Conservation (phyloP, 768 basidiomycete genomes). For the Termitomyces sp. region DNA sequence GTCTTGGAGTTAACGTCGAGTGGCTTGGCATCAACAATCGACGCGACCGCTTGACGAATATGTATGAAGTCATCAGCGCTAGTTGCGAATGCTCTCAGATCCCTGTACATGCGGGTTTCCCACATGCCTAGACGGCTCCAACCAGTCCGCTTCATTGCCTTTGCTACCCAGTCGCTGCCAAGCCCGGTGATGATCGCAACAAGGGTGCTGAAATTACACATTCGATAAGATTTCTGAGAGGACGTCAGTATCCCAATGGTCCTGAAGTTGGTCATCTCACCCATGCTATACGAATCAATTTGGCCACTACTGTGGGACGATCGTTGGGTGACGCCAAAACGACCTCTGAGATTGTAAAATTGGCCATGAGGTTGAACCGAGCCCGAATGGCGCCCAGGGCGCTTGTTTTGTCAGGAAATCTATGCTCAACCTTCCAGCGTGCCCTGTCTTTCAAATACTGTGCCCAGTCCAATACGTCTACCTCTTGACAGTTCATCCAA, state of each 20-base stretch:
- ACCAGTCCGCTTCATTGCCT: constrained; percentile 57
- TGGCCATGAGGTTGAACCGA: constrained; percentile 81
- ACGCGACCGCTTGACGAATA: constrained; percentile 62
- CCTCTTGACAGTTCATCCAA: constrained; percentile 60
- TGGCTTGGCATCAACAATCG: constrained; percentile 65
- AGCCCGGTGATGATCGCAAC: constrained; percentile 80
- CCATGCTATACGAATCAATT: constrained; percentile 85
- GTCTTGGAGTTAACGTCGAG: constrained; percentile 51
- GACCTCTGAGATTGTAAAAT: constrained; percentile 80
- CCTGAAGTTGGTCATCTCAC: constrained; percentile 41
- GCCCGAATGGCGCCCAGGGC: constrained; percentile 73
- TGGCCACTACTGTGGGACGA: constrained; percentile 61
- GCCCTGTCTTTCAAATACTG: constrained; percentile 76
- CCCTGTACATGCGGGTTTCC: constrained; percentile 71
- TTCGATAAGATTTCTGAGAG: constrained; percentile 71
- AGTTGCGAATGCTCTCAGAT: constrained; percentile 65
- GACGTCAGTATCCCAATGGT: constrained; percentile 1
- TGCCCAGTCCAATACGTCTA: constrained; percentile 79
- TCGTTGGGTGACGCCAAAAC: constrained; percentile 68
- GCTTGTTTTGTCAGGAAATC: constrained; percentile 58
- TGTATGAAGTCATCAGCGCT: constrained; percentile 68
- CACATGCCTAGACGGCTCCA: constrained; percentile 66
- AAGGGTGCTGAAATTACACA: constrained; percentile 75
- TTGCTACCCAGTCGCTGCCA: constrained; percentile 62
- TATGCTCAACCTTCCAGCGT: constrained; percentile 60